Percentiles rank a stretch among this genome's conserved stretches.
phyloP scores from a whole-genome alignment of 2,329 filamentous ascomycete species.

The Beauveria scarabaeidicola region DNA sequence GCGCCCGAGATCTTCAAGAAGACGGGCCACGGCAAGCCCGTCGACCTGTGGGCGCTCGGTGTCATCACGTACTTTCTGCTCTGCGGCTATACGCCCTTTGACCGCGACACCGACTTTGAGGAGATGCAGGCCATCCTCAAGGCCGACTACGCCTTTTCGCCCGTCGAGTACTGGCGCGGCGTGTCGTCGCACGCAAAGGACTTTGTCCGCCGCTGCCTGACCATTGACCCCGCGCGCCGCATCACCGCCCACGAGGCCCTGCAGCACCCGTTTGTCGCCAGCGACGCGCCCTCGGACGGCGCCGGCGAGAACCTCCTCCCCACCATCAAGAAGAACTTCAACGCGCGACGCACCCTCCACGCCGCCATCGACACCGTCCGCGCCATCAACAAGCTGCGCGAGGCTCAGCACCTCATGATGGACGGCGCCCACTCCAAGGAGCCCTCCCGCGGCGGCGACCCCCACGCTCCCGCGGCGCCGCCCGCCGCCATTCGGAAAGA shows the following conservation, averaged over 20 bases:
- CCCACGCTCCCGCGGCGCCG: constrained; percentile 8
- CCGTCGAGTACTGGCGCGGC: constrained; percentile 91
- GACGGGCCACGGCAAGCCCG: constrained; percentile 92
- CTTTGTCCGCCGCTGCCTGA: constrained; percentile 87
- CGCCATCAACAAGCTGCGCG: constrained; percentile 62
- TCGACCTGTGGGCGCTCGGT: constrained; percentile 96
- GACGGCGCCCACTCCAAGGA: constrained; percentile 48
- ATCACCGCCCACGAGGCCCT: constrained; percentile 83
- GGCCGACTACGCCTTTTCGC: constrained; percentile 93
- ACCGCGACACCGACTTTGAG: constrained; percentile 93
- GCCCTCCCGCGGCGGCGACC: constrained; percentile 30
- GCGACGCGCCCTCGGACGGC: constrained; percentile 38
- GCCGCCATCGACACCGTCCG: constrained; percentile 64
- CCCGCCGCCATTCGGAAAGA: constrained; percentile 26
- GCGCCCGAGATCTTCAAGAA: constrained; percentile 99
- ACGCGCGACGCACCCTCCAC: constrained; percentile 58
- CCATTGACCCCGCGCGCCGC: constrained; percentile 75
- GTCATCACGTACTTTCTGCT: constrained; percentile 98
- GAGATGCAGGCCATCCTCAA: constrained; percentile 99
- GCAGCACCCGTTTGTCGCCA: constrained; percentile 56
- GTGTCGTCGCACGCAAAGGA: constrained; percentile 80
- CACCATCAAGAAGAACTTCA: constrained; percentile 67
- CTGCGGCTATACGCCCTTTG: constrained; percentile 96
- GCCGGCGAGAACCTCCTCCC: constrained; percentile 55
- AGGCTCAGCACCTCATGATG: constrained; percentile 54